Evolutionary conservation across 768 basidiomycete genomes (phyloP), one percentile per base, ranked within the genome.

Genomic region (Heimioporus sp.): DNA sequence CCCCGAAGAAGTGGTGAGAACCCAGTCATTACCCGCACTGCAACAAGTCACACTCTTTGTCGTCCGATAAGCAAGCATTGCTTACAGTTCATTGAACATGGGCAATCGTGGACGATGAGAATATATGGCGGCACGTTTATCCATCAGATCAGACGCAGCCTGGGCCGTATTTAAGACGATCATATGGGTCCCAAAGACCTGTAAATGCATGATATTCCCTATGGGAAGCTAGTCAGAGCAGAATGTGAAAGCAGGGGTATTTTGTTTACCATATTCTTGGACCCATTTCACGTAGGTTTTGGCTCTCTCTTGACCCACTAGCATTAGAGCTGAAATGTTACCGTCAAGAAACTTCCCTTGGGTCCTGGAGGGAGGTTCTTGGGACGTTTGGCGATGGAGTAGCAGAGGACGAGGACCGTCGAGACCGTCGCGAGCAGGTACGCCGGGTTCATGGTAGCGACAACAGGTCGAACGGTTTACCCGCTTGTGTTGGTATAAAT

Each of bases 121-220:
- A n/a, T 43, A 43, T n/a, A 44, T 35, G 2, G 42, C 49, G 8
- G 40, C 43, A 10, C 43, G 40, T 19, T 50, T 50, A 21, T 43
- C 49, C 39, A 50, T 40, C n/a, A 50, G 32, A 35, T 50, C 49
- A 11, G 35, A 35, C 5, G 34, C 42, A 12, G 49, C 42, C 20
- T 69, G 60, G 34, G 60, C 49, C 10, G 71, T 71, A 50, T 71
- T 75, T 16, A 75, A 57, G 21, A 75, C 51, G n/a, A 74, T 55
- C 10, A 69, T 63, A 5, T 49, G 53, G 12, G 7, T 5, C n/a
- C 32, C 19, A 10, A 45, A 45, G 6, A 45, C 20, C 4, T 34
- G 11, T 4, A 45, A 4, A 35, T 45, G 32, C 43, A 45, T 35
- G 32, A 45, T 45, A 4, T 13, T 15, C 11, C 43, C 32, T 45